Evolutionary conservation across 805 yeast genomes (phyloP).

Genomic region (Tetrapisispora iriomotensis): DNA sequence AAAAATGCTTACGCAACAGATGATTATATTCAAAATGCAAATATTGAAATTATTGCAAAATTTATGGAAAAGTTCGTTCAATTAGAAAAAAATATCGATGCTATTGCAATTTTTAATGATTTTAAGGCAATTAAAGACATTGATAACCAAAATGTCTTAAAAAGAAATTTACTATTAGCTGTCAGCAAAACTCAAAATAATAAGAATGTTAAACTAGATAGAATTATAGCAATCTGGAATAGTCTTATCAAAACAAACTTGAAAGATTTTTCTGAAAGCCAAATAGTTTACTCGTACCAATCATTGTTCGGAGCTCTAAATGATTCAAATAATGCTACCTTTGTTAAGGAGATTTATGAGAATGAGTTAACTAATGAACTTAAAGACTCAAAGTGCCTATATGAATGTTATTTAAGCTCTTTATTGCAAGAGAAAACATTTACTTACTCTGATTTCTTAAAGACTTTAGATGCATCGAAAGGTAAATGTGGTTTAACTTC

Average conservation of each 20-base stretch:
- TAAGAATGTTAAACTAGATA: conserved; percentile 10
- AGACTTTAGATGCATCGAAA: conserved; percentile 9
- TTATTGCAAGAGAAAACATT: conserved; percentile 7
- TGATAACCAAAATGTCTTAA: conserved; percentile 3
- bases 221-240: conserved; percentile 28
- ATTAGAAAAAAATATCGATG: conserved; percentile 13
- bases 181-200: conserved; percentile 13
- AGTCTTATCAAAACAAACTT: conserved; percentile 12
- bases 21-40: conserved; percentile 1
- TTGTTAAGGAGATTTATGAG: conserved; percentile 18
- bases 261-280: conserved; percentile 3
- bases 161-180: conserved; percentile 16
- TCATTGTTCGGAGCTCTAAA: conserved; percentile 17
- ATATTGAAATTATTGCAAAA: conserved; percentile 11
- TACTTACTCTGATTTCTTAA: conserved; percentile 8
- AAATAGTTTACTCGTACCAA: conserved; percentile 13
- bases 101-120: conserved; percentile 14
- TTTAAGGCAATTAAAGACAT: conserved; percentile 8
- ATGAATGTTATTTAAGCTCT: conserved; percentile 16
- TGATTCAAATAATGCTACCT: conserved; percentile 10
- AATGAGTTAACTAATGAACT: conserved; percentile 17
- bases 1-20: not conserved
- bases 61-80: conserved; percentile 19
- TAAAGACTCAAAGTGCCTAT: conserved; percentile 11
- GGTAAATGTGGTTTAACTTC: not conserved